Conservation (phyloP, 192 early-diverging fungal species). For the Chytriomyces confervae region DNA sequence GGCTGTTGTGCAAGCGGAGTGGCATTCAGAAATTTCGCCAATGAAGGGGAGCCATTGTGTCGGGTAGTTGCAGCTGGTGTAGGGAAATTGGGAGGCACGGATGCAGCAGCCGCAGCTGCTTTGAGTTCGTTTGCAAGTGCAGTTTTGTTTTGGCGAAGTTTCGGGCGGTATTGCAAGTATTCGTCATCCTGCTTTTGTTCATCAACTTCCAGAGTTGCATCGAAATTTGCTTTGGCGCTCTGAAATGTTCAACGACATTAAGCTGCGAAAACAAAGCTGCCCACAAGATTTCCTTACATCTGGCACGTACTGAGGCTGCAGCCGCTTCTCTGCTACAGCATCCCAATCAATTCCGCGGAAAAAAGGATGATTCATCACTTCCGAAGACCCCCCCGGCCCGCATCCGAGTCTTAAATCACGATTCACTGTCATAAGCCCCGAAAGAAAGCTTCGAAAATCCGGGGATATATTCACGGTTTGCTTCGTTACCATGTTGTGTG, state of each 20-base stretch:
- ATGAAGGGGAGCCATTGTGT: neutral
- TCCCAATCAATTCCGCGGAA: conserved; percentile 60
- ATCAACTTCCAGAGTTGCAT: conserved; percentile 76
- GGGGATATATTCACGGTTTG: conserved; percentile 21
- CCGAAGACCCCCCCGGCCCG: conserved; percentile 69
- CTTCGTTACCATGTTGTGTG: conserved; percentile 40
- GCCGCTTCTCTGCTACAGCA: conserved; percentile 43
- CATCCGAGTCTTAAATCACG: conserved; percentile 75
- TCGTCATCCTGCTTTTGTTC: conserved; percentile 70
- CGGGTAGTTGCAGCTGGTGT: neutral
- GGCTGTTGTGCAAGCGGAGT: neutral
- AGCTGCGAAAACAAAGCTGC: neutral
- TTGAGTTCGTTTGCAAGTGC: conserved; percentile 23
- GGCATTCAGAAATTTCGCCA: conserved; percentile 24
- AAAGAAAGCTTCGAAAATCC: conserved; percentile 36
- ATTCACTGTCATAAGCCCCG: conserved; percentile 72
- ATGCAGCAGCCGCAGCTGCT: neutral
- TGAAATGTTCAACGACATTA: neutral
- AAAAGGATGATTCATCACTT: conserved; percentile 58
- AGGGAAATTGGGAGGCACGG: conserved; percentile 20
- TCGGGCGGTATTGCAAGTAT: conserved; percentile 23
- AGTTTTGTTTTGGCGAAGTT: conserved; percentile 65
- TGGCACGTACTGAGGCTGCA: conserved; percentile 56
- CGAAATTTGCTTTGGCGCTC: conserved; percentile 66
- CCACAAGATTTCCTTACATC: conserved; percentile 43